Evolutionary conservation across 352 stramenopile genomes (phyloP).

Genomic region (Stramenopiles sp.): DNA sequence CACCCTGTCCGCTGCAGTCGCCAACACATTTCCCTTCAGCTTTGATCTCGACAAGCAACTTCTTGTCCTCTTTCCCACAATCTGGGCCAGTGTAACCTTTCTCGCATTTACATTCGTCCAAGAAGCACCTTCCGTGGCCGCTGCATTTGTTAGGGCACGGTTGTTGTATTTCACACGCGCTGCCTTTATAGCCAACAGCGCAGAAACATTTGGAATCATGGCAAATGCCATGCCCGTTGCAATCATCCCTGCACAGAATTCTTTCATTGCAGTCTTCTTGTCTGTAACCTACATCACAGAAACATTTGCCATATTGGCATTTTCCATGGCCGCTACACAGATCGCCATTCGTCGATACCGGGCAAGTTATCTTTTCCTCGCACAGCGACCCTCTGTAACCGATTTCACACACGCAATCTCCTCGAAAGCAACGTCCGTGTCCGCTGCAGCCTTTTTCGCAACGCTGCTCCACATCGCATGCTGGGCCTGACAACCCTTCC

Average conservation of each 20-base stretch:
- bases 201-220: neutral
- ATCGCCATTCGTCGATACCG: neutral
- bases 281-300: neutral
- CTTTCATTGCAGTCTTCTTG: neutral
- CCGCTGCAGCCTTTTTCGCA: neutral
- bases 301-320: neutral
- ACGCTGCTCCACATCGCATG: neutral
- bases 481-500: neutral
- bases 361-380: neutral
- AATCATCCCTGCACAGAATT: neutral
- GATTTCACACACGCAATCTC: neutral
- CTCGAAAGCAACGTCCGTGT: neutral
- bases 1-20: neutral
- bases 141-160: neutral
- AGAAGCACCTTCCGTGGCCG: neutral
- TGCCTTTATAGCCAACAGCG: neutral
- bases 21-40: neutral
- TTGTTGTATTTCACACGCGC: neutral
- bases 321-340: neutral
- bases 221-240: neutral
- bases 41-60: neutral
- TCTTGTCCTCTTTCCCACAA: neutral
- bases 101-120: neutral
- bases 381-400: neutral
- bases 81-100: neutral